These are phyloP conservation scores for Kalanchoe fedtschenkoi DNA, from an alignment of 164 flowering plant species.

Conservation along the genomic window DNA sequence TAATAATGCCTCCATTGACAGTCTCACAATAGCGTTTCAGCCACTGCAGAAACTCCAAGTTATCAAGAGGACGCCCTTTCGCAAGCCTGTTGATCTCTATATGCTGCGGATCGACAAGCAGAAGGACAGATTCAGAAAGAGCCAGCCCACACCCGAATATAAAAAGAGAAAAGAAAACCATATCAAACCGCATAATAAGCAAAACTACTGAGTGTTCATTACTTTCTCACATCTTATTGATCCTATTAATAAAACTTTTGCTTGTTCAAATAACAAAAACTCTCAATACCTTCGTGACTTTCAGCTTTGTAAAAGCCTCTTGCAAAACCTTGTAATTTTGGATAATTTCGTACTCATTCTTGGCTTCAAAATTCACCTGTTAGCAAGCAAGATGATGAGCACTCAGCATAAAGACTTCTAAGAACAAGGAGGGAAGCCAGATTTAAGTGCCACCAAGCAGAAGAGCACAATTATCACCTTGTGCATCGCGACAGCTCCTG, in stretches of 20 bases:
- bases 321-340: conserved; percentile 90
- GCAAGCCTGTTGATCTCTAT: conserved; percentile 83
- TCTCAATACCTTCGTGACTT: conserved; percentile 76
- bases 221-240: too few relatives aligned
- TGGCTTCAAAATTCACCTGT: conserved; percentile 88
- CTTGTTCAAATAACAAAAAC: too few relatives aligned
- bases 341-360: conserved; percentile 86
- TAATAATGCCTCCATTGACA: conserved; percentile 80
- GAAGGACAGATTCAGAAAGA: not conserved
- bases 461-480: conserved; percentile 34
- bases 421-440: not conserved
- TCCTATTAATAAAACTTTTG: too few relatives aligned
- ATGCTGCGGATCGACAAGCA: conserved; percentile 34
- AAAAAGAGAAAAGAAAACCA: too few relatives aligned
- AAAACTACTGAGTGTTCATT: too few relatives aligned
- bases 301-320: conserved; percentile 75
- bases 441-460: not conserved
- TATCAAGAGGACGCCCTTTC: conserved; percentile 86
- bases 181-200: not conserved
- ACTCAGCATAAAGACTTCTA: not conserved
- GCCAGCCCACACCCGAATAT: too few relatives aligned
- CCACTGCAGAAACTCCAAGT: conserved; percentile 95
- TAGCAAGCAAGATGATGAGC: not conserved
- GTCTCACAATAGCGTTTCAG: conserved; percentile 89
- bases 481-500: conserved; percentile 93